These are phyloP conservation scores for Blastocystis sp. DNA, from an alignment of 352 stramenopile genomes.

Conservation along the genomic window DNA sequence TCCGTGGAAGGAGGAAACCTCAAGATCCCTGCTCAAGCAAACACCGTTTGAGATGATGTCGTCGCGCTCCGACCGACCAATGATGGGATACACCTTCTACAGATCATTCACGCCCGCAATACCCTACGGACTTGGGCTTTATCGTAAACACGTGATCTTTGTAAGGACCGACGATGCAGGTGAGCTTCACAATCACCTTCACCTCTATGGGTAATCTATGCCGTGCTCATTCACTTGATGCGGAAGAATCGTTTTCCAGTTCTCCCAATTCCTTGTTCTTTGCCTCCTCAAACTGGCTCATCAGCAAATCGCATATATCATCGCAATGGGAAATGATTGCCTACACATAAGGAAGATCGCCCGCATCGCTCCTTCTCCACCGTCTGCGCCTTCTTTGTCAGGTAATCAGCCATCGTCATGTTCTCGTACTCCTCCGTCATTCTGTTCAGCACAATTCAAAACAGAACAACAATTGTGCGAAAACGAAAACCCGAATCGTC, in stretches of 20 bases:
- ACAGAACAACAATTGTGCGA: no score
- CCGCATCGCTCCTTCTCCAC: conserved; percentile 6
- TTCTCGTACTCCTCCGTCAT: neutral
- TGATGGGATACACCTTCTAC: conserved; percentile 48
- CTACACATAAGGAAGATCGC: neutral
- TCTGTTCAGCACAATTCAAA: neutral
- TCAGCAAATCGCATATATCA: conserved; percentile 58
- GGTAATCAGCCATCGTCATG: conserved; percentile 58
- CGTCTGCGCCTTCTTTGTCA: conserved; percentile 26
- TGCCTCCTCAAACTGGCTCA: conserved; percentile 56
- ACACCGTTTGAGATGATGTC: conserved; percentile 25
- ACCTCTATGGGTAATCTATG: conserved; percentile 1
- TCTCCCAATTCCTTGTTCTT: conserved; percentile 18
- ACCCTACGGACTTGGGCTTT: conserved; percentile 58
- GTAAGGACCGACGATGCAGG: conserved; percentile 15
- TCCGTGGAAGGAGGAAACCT: conserved; percentile 58
- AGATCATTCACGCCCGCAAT: neutral
- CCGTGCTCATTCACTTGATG: neutral
- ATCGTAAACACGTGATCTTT: conserved; percentile 26
- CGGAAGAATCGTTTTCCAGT: neutral
- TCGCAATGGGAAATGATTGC: conserved; percentile 38
- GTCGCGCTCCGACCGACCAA: conserved; percentile 33
- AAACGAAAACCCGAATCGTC: no score
- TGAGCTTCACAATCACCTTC: conserved; percentile 24
- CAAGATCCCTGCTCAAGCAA: conserved; percentile 29